Evolutionary conservation across 2,329 filamentous ascomycete genomes (phyloP), one percentile per base, ranked within the genome.

Genomic region (Phialophora tarda): DNA sequence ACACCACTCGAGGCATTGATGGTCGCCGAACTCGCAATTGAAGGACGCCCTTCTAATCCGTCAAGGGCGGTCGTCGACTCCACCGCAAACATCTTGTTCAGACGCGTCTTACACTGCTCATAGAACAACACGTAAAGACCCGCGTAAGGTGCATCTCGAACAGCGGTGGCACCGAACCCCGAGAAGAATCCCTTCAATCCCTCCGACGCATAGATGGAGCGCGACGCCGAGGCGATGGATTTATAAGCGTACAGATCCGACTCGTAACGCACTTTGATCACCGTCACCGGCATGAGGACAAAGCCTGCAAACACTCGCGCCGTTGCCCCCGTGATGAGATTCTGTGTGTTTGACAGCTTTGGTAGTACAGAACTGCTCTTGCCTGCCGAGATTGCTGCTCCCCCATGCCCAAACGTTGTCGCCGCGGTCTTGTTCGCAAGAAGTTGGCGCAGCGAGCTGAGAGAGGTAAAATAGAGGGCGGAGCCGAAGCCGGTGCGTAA

Each of bases 261-360:
- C 78, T 99, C 95, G 76, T 96, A 98, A 53, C 95, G 91, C 51
- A 98, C 95, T 77, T 99, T 99, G 74, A 99, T 89, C 53, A 99
- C 90, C 1, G 95, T 99, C 67, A 98, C 87, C 1, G 95, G 95
- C 91, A 97, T 98, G 80, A 98, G 88, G 54, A 96, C 81, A 75
- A 97, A 91, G 44, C 95, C 95, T 0, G 94, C 94, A 60, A 91
- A 89, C 1, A 92, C 93, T 61, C 95, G 86, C 26, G 95, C 93
- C 21, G 88, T 83, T 6, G 93, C 93, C 10, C 95, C 95, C 0
- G 94, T 93, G 12, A 91, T 81, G 23, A 99, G 84, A 75, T 99
- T 99, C 59, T 90, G 91, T 3, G 89, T 86, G 75, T 95, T 92
- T 69, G 90, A 91, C 54, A 98, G 85, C 71, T 91, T 91, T 0